phyloP scores from a whole-genome alignment of 306 rosid genomes.

The Arachis hypogaea region DNA sequence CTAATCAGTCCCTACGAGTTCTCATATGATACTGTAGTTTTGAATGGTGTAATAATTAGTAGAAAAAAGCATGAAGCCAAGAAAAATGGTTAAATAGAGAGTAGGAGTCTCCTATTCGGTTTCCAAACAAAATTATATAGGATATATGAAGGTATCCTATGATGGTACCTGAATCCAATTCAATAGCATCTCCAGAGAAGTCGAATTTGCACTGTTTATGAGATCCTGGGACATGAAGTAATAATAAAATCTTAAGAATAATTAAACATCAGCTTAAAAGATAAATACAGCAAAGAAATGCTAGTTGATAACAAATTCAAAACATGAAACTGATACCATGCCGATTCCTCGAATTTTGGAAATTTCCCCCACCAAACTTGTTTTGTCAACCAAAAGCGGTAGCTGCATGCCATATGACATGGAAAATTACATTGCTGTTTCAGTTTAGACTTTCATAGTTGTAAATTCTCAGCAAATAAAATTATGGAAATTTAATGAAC shows the following conservation, averaged over 20 bases:
- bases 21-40: not conserved
- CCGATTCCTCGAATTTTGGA: constrained; percentile 65
- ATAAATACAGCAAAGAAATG: constrained; percentile 10
- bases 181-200: constrained; percentile 74
- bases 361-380: constrained; percentile 69
- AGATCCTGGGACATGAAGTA: constrained; percentile 55
- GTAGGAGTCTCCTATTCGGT: not conserved
- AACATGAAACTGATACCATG: constrained; percentile 46
- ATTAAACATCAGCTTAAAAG: constrained; percentile 11
- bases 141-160: constrained; percentile 10
- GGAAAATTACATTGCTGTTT: constrained; percentile 14
- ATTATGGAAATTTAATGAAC: constrained; percentile 11
- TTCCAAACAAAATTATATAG: not conserved
- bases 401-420: constrained; percentile 60
- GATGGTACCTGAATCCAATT: constrained; percentile 83
- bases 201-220: constrained; percentile 43
- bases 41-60: not conserved
- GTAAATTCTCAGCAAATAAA: constrained; percentile 21
- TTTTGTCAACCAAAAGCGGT: constrained; percentile 83
- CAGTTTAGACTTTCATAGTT: constrained; percentile 7
- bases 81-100: constrained; percentile 7
- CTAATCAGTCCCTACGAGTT: not conserved
- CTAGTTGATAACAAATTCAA: constrained; percentile 4
- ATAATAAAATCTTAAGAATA: constrained; percentile 18
- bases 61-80: not conserved